Evolutionary conservation across 257 asterid species (phyloP).

Genomic region (Penstemon newberryi): DNA sequence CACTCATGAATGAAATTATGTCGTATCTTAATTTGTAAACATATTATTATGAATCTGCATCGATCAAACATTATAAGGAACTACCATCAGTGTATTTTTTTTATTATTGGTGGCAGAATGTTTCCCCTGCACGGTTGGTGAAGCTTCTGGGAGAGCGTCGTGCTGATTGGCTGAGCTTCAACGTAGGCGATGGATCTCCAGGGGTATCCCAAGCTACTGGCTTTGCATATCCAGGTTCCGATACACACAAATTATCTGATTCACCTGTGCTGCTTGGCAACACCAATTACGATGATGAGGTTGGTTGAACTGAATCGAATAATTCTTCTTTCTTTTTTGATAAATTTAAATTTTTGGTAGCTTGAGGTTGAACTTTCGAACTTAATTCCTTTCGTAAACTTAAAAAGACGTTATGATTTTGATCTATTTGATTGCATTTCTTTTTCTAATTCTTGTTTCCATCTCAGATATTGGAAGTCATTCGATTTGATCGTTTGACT

Average conservation of each 20-base stretch:
- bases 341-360: no score
- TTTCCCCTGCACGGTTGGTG: constrained; percentile 42
- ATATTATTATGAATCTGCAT: no score
- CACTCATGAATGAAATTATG: no score
- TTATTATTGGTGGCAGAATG: constrained; percentile 39
- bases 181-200: constrained; percentile 34
- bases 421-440: background rate
- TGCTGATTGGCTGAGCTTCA: constrained; percentile 45
- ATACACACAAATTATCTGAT: constrained; percentile 29
- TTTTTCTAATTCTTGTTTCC: constrained; percentile 3
- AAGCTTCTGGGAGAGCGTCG: constrained; percentile 42
- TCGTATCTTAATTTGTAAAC: no score
- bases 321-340: no score
- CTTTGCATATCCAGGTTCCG: constrained; percentile 36
- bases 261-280: constrained; percentile 34
- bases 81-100: no score
- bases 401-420: no score
- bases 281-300: constrained; percentile 38
- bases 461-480: constrained; percentile 36
- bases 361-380: no score
- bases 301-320: no score
- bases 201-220: constrained; percentile 32
- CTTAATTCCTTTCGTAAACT: no score
- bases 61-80: no score
- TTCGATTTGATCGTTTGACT: constrained; percentile 26